Base-by-base conservation (phyloP, 192 early-diverging fungal species). In the Glomus cerebriforme region DNA sequence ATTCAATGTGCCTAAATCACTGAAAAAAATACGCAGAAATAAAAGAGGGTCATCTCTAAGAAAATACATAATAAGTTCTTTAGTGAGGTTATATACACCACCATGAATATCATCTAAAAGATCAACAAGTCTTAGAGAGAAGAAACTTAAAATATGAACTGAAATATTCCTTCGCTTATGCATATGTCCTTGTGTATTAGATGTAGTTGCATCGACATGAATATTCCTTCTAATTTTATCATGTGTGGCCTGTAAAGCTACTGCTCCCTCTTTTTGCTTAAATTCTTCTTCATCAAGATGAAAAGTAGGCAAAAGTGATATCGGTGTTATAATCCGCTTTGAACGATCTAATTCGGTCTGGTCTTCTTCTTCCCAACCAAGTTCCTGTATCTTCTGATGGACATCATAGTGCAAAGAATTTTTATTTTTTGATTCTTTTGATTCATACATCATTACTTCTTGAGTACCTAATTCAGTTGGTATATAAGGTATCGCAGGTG, bases 1-100 rank as follows among this genome's bases (percentile, higher is more conserved):
- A 37, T 80, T 76, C 1, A 67, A 78, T 22, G 60, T 73, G 17
- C 88, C 85, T 58, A 90, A 73, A n/a, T 90, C 89, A 8, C 83
- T 79, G 43, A 90, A 75, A 62, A 88, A 87, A 0, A 83, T 80
- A 15, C 89, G 80, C 9, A 90, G 80, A 68, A 90, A 90, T 10
- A 90, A 49, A 1, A 82, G 75, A 0, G 89, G 86, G 73, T 90
- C 88, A 47, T 90, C 88, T n/a, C 89, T 81, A 35, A 88, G 79
- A 68, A 85, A 86, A 27, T 86, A 81, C 10, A 79, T 80, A n/a
- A 90, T 67, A 9, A 87, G 68, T 67, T 87, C 85, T 62, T 84
- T 77, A 1, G 85, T 67, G 1, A 80, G 78, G 47, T 82, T 82
- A n/a, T 80, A 84, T 26, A 87, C 85, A 15, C 86, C 89, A 43